Base-by-base conservation (phyloP, 1,139 yeast genomes). In the Blastobotrys petasosporus region DNA sequence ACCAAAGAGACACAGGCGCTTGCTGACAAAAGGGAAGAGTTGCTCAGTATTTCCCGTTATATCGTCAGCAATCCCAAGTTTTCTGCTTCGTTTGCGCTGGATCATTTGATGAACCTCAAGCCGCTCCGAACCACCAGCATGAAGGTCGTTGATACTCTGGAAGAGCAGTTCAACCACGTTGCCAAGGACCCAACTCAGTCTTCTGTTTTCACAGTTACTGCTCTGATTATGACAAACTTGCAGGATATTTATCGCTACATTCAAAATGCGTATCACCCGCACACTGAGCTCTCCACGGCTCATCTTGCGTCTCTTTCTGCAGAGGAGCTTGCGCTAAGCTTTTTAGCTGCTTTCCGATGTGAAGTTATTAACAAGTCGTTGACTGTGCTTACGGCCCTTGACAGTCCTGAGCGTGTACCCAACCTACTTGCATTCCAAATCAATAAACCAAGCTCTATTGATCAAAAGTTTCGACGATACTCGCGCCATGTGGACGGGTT, bases 41-140 rank as follows among this genome's bases (percentile, higher is more conserved):
- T 37, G 17, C 17, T 8, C 25, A 11, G 10, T 9, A 5, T 37
- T 30, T 23, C 39, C 9, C n/a, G 29, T 28, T 25, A 15, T 12
- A 37, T 37, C 15, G 32, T 28, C n/a, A 20, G 9, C 25, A 25
- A 40, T 12, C 13, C 31, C 5, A 16, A 25, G 29, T 32, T 16
- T 11, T 31, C 46, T 1, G 32, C 34, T 8, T 42, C 34, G 12
- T 44, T 44, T 30, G 46, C 46, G 15, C 28, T 44, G 20, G 11
- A 39, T 32, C 23, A 28, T 12, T 5, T 44, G 4, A 17, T 44
- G 37, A 11, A 25, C 11, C 20, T 39, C 12, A 33, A 23, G 11
- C 34, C 35, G 8, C 17, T 7, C 12, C 39, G 35, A 13, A 44
- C 37, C 13, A 31, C 16, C 6, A 32, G 28, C 20, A 17, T 38